Percentiles rank a stretch among this genome's conserved stretches.
Evolutionary conservation across 2,329 filamentous ascomycete genomes (phyloP).

Genomic region (Sporothrix mexicana): DNA sequence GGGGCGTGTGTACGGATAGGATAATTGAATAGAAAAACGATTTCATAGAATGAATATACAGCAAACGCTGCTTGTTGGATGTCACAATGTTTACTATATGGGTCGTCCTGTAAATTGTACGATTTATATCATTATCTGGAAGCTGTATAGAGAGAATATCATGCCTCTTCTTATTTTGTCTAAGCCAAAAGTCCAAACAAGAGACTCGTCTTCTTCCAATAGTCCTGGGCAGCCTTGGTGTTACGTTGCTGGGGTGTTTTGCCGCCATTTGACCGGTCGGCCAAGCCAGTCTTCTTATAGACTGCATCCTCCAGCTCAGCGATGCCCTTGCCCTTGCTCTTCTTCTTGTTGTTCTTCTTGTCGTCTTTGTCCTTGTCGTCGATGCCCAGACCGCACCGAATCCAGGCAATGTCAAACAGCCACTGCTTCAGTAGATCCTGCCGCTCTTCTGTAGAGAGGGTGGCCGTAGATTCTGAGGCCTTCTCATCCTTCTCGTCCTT

Average conservation of each 20-base stretch:
- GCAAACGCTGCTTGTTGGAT: constrained; percentile 19
- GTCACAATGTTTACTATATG: background rate
- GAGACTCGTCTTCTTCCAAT: constrained; percentile 82
- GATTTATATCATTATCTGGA: constrained; percentile 24
- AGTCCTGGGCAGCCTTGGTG: constrained; percentile 69
- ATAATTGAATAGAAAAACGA: background rate
- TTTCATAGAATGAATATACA: constrained; percentile 13
- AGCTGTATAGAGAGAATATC: constrained; percentile 15
- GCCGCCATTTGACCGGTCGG: constrained; percentile 42
- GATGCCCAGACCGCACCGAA: constrained; percentile 53
- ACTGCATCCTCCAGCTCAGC: constrained; percentile 55
- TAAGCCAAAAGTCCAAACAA: constrained; percentile 77
- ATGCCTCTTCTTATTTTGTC: constrained; percentile 35
- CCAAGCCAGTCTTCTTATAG: constrained; percentile 53
- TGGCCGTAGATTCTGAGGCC: constrained; percentile 22
- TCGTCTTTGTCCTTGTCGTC: background rate
- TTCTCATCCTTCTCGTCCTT: constrained; percentile 28
- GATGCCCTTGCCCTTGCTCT: constrained; percentile 39
- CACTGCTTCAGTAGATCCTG: constrained; percentile 63
- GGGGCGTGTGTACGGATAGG: background rate
- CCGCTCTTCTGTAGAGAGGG: constrained; percentile 40
- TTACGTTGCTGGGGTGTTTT: constrained; percentile 60
- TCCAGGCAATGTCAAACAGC: constrained; percentile 63
- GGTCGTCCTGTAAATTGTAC: background rate
- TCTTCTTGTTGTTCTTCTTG: background rate